A percentile compares a stretch with the other conserved stretches of the same genome.
These are phyloP conservation scores for Gastrolobium villosum DNA, from an alignment of 306 rosid species.

Conservation along the genomic window DNA sequence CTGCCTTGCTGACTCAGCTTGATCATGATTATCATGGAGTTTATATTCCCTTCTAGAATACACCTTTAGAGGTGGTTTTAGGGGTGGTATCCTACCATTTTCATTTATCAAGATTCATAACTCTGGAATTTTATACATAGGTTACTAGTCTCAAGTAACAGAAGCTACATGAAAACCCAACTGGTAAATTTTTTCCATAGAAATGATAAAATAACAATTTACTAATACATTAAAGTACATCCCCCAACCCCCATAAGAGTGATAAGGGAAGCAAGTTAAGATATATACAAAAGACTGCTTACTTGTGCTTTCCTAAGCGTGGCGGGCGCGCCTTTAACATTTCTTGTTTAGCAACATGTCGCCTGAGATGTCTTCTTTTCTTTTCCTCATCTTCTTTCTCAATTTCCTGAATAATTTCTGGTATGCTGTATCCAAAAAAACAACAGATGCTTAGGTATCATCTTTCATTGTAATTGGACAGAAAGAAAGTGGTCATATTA, in stretches of 20 bases:
- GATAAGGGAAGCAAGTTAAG: slow-evolving; percentile 10
- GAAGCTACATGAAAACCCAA: neutral
- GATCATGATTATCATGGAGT: no score
- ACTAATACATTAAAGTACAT: neutral
- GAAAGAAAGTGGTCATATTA: slow-evolving; percentile 43
- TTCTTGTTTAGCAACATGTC: slow-evolving; percentile 77
- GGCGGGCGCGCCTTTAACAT: slow-evolving; percentile 78
- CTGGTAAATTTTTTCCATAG: neutral
- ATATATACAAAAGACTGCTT: slow-evolving; percentile 44
- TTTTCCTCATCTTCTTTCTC: slow-evolving; percentile 79
- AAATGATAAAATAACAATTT: neutral
- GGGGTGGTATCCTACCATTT: no score
- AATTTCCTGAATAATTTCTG: slow-evolving; percentile 74
- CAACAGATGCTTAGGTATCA: slow-evolving; percentile 7
- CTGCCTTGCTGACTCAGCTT: no score
- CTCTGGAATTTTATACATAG: neutral
- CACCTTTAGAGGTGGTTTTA: no score
- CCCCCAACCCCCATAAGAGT: neutral
- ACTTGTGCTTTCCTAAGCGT: slow-evolving; percentile 92
- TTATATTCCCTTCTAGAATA: no score
- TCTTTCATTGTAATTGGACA: neutral
- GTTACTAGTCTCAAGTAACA: neutral
- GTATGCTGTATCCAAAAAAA: slow-evolving; percentile 62
- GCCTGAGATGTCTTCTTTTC: slow-evolving; percentile 69
- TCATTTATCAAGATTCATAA: slow-evolving; percentile 10